Evolutionary conservation across 2,329 filamentous ascomycete genomes (phyloP).

Genomic region (Colletotrichum paranaense): DNA sequence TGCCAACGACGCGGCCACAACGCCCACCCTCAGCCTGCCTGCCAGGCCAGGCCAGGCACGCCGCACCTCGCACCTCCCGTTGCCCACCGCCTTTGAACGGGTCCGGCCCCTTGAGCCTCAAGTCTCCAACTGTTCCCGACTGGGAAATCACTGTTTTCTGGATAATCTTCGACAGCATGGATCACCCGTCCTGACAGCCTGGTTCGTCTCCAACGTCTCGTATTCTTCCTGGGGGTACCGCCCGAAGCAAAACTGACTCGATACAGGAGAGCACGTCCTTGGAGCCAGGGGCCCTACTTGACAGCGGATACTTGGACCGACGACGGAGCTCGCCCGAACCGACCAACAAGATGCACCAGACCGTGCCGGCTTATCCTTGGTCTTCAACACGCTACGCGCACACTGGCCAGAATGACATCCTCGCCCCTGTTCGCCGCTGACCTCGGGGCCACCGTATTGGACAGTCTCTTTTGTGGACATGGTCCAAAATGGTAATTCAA

Average conservation of each 20-base stretch:
- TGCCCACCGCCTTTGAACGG: neutral
- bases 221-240: constrained; percentile 24
- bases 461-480: constrained; percentile 24
- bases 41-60: neutral
- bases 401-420: neutral
- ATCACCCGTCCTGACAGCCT: constrained; percentile 28
- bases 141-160: constrained; percentile 24
- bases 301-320: constrained; percentile 35
- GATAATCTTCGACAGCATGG: constrained; percentile 31
- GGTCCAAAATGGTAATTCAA: constrained; percentile 30
- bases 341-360: constrained; percentile 25
- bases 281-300: constrained; percentile 25
- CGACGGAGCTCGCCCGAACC: constrained; percentile 32
- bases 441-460: constrained; percentile 32
- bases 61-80: constrained; percentile 25
- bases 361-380: constrained; percentile 27
- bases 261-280: constrained; percentile 30
- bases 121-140: constrained; percentile 20
- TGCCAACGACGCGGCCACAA: constrained; percentile 8
- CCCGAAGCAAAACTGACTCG: constrained; percentile 33
- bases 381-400: neutral
- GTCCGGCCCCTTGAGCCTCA: constrained; percentile 32
- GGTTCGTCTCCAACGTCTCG: constrained; percentile 30
- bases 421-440: constrained; percentile 10
- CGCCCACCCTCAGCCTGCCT: constrained; percentile 4